A percentile compares a stretch with the other conserved stretches of the same genome.
phyloP scores from a whole-genome alignment of 2,329 filamentous ascomycete genomes.

The Cladosporium colombiae region DNA sequence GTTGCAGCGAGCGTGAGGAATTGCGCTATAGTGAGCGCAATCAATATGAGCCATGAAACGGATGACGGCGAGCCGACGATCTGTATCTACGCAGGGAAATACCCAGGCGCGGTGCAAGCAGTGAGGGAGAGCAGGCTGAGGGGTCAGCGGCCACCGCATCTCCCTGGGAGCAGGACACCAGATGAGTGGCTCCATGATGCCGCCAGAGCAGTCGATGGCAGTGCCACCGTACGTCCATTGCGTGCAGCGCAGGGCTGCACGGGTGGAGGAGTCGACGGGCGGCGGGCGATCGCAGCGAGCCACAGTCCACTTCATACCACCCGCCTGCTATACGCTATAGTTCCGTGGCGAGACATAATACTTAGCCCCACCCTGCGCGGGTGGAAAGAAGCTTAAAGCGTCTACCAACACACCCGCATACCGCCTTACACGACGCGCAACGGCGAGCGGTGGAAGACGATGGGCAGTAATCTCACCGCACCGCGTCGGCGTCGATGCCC shows the following conservation, averaged over 20 bases:
- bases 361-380: conserved; percentile 18
- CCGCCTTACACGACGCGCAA: conserved; percentile 16
- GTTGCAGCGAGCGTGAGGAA: conserved; percentile 22
- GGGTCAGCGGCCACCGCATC: conserved; percentile 21
- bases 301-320: conserved; percentile 15
- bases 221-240: conserved; percentile 37
- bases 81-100: conserved; percentile 23
- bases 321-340: conserved; percentile 20
- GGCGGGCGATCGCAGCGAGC: conserved; percentile 16
- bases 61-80: conserved; percentile 24
- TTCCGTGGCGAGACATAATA: conserved; percentile 18
- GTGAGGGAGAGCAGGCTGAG: conserved; percentile 24
- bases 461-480: conserved; percentile 17
- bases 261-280: conserved; percentile 22
- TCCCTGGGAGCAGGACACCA: conserved; percentile 21
- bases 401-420: conserved; percentile 16
- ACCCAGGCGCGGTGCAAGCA: conserved; percentile 16
- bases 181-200: conserved; percentile 35
- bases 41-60: conserved; percentile 23
- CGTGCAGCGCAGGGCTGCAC: conserved; percentile 27
- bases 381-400: conserved; percentile 13
- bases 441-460: conserved; percentile 15
- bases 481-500: conserved; percentile 7
- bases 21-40: conserved; percentile 20
- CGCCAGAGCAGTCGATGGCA: conserved; percentile 33